Base-by-base conservation (phyloP, 208 protist species). In the Herpetomonas muscarum region DNA sequence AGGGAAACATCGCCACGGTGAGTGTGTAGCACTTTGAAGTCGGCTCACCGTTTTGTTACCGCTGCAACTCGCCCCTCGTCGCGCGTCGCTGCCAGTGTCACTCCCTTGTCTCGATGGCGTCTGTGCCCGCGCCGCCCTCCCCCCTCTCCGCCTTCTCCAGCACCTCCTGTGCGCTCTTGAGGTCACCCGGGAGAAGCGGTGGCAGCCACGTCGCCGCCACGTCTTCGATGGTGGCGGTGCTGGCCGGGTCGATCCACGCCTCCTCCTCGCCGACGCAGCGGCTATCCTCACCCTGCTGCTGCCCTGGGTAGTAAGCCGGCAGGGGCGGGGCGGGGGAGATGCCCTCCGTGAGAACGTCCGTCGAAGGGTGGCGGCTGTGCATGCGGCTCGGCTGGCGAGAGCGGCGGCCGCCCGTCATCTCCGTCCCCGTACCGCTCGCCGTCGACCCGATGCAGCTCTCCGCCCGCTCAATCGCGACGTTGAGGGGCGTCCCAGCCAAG, bases 161-260 rank as follows among this genome's bases (percentile, higher is more conserved):
- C 12, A 22, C 9, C 12, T 6, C 34, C 24, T 4, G 21, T 46
- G 48, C 39, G 53, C 5, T 12, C 19, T 59, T 28, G 37, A 48
- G 7, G 36, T 52, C 30, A 17, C 55, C 34, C 17, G 48, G 46
- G 10, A 37, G 47, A 17, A 64, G 32, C 32, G 32, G 28, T 3
- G 58, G 58, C 6, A 64, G 58, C 31, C 45, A 1, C 30, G 58
- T 64, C 24, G 49, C 25, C 13, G 58, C 58, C 19, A 64, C 49
- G 26, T 64, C 58, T 6, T 53, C 48, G 6, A 44, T 47, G 44
- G 30, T 61, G 3, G 55, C 55, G 5, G 55, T 25, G 10, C 36
- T 19, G 0, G 9, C 52, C 26, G 46, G 24, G 17, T 41, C 45
- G 30, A 24, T 25, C 3, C 26, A 31, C n/a, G 50, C 30, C 44